phyloP scores from a whole-genome alignment of 768 basidiomycete species.

The Suillus subaureus region DNA sequence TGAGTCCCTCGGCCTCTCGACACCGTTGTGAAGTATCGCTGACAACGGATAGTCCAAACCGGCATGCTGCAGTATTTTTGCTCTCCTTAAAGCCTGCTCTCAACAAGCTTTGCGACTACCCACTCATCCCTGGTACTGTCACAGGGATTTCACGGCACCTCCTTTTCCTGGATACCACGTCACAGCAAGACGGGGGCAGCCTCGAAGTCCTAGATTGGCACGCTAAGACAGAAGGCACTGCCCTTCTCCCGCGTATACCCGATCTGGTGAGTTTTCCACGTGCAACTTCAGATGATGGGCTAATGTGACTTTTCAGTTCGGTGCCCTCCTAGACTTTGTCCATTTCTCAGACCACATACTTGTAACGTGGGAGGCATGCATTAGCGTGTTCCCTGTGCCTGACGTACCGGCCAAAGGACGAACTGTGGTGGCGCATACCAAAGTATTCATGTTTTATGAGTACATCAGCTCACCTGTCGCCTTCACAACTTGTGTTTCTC shows the following conservation, averaged over 20 bases:
- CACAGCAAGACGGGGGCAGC: constrained; percentile 18
- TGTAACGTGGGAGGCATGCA: constrained; percentile 28
- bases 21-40: neutral
- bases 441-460: constrained; percentile 31
- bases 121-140: constrained; percentile 22
- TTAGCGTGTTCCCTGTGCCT: constrained; percentile 29
- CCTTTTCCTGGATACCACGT: constrained; percentile 25
- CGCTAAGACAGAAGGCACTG: constrained; percentile 23
- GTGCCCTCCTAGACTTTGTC: constrained; percentile 25
- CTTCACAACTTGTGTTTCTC: constrained; percentile 29
- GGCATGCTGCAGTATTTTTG: constrained; percentile 23
- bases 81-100: constrained; percentile 22
- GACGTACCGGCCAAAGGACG: constrained; percentile 23
- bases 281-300: neutral
- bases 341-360: constrained; percentile 25
- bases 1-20: constrained; percentile 5
- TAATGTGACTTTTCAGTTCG: constrained; percentile 19
- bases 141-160: constrained; percentile 25
- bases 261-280: constrained; percentile 21
- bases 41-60: constrained; percentile 13
- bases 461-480: constrained; percentile 22
- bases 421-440: constrained; percentile 21
- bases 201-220: constrained; percentile 30
- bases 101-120: constrained; percentile 23
- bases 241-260: constrained; percentile 22